Evolutionary conservation across 1,139 yeast species (phyloP).

Genomic region (Saccharomyces hybrid): DNA sequence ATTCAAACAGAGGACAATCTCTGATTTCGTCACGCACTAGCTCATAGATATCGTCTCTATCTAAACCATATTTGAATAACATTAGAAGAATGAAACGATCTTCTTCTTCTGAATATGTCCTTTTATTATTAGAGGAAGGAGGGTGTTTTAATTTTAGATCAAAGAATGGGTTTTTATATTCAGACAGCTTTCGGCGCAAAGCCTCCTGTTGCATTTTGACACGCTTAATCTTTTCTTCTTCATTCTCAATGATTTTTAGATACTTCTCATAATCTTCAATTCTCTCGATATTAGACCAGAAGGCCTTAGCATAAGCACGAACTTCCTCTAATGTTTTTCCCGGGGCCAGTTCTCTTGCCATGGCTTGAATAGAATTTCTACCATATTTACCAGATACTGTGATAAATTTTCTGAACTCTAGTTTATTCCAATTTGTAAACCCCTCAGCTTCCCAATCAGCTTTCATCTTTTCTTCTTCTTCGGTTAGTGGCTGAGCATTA

Average conservation of each 20-base stretch:
- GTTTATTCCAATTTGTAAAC: slow-evolving; percentile 59
- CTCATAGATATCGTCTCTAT: slow-evolving; percentile 58
- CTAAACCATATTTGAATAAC: slow-evolving; percentile 58
- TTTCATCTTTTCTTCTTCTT: slow-evolving; percentile 56
- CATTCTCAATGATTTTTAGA: slow-evolving; percentile 60
- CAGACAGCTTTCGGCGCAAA: slow-evolving; percentile 53
- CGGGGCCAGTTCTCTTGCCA: slow-evolving; percentile 54
- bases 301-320: slow-evolving; percentile 53
- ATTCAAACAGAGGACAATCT: slow-evolving; percentile 53
- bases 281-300: slow-evolving; percentile 58
- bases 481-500: slow-evolving; percentile 58
- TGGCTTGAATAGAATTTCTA: slow-evolving; percentile 52
- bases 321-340: slow-evolving; percentile 61
- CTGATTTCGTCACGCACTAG: slow-evolving; percentile 54
- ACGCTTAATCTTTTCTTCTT: slow-evolving; percentile 61
- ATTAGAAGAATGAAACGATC: slow-evolving; percentile 64
- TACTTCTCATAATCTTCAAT: slow-evolving; percentile 70
- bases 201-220: slow-evolving; percentile 58
- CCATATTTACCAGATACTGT: slow-evolving; percentile 59
- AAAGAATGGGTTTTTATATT: slow-evolving; percentile 56
- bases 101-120: slow-evolving; percentile 64
- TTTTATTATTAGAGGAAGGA: slow-evolving; percentile 54
- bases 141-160: slow-evolving; percentile 52
- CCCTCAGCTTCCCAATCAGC: slow-evolving; percentile 50
- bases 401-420: slow-evolving; percentile 64